phyloP scores from a whole-genome alignment of 2,329 filamentous ascomycete species.

The Epicoccum sorghinum region DNA sequence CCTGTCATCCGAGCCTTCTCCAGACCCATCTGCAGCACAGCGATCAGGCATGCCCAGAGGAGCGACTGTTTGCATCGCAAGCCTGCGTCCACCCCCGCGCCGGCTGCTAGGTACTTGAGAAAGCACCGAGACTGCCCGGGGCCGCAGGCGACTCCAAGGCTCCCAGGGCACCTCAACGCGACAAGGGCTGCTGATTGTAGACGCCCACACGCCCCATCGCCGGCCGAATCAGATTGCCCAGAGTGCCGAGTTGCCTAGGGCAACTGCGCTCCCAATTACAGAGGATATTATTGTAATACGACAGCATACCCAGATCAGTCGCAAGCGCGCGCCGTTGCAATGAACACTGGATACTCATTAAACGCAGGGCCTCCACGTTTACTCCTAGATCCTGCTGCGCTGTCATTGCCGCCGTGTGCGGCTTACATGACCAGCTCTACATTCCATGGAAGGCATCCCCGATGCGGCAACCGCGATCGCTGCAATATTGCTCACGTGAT shows the following conservation, averaged over 20 bases:
- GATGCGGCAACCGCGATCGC: slow-evolving; percentile 11
- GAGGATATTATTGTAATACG: slow-evolving; percentile 18
- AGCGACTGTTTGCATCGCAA: slow-evolving; percentile 20
- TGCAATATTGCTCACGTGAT: slow-evolving; percentile 9
- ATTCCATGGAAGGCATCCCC: slow-evolving; percentile 18
- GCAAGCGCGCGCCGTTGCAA: slow-evolving; percentile 16
- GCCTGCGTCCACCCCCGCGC: slow-evolving; percentile 20
- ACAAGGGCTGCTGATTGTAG: slow-evolving; percentile 5
- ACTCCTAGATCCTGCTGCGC: slow-evolving; percentile 2
- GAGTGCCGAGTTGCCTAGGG: slow-evolving; percentile 21
- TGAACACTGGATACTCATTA: slow-evolving; percentile 20
- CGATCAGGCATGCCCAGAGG: slow-evolving; percentile 15
- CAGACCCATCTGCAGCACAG: slow-evolving; percentile 14
- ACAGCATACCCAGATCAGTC: slow-evolving; percentile 11
- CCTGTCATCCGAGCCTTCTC: slow-evolving; percentile 16
- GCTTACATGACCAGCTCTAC: slow-evolving; percentile 4
- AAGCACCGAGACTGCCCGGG: slow-evolving; percentile 18
- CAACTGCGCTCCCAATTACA: slow-evolving; percentile 20
- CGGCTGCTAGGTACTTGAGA: slow-evolving; percentile 8
- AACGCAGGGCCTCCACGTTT: slow-evolving; percentile 12
- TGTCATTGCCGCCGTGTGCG: slow-evolving; percentile 8
- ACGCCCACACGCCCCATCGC: slow-evolving; percentile 5
- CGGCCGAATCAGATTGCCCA: slow-evolving; percentile 16
- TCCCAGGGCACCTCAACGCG: not conserved
- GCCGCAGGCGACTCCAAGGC: slow-evolving; percentile 7